Conservation (phyloP, 306 rosid species). For the Cucurbita moschata region DNA sequence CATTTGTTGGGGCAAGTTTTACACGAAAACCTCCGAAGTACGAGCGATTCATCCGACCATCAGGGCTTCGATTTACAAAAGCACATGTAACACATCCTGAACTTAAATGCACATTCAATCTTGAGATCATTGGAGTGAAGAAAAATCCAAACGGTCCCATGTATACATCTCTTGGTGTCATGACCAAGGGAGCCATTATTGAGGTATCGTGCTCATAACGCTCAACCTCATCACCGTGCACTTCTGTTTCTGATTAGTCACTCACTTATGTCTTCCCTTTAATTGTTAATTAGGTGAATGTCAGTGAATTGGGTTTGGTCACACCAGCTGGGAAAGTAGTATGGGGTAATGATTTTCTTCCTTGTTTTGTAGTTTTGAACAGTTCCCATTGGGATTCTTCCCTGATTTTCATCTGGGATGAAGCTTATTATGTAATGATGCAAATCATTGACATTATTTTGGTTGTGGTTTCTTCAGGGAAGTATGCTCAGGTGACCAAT, state of each 20-base stretch:
- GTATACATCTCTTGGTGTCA: slow-evolving; percentile 85
- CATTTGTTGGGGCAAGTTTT: slow-evolving; percentile 83
- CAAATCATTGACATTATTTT: background rate
- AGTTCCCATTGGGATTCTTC: background rate
- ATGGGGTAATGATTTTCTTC: slow-evolving; percentile 50
- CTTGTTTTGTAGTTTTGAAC: background rate
- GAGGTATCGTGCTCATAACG: slow-evolving; percentile 42
- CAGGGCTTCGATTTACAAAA: slow-evolving; percentile 78
- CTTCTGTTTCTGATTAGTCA: background rate
- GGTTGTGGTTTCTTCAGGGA: slow-evolving; percentile 35
- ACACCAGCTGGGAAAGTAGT: slow-evolving; percentile 96
- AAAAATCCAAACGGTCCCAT: slow-evolving; percentile 86
- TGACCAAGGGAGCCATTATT: slow-evolving; percentile 81
- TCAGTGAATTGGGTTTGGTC: slow-evolving; percentile 85
- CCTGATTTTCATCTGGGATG: background rate
- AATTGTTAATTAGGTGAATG: slow-evolving; percentile 56
- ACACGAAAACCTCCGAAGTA: slow-evolving; percentile 95
- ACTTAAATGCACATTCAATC: slow-evolving; percentile 83
- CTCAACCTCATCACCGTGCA: background rate
- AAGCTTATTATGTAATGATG: background rate
- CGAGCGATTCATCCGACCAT: slow-evolving; percentile 79
- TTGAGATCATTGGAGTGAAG: slow-evolving; percentile 81
- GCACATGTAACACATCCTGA: slow-evolving; percentile 97
- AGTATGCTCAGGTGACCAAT: slow-evolving; percentile 89
- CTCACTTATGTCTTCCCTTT: background rate